Evolutionary conservation across 306 rosid genomes (phyloP), one percentile per base, ranked within the genome.

Genomic region (Prunus kanzakura): DNA sequence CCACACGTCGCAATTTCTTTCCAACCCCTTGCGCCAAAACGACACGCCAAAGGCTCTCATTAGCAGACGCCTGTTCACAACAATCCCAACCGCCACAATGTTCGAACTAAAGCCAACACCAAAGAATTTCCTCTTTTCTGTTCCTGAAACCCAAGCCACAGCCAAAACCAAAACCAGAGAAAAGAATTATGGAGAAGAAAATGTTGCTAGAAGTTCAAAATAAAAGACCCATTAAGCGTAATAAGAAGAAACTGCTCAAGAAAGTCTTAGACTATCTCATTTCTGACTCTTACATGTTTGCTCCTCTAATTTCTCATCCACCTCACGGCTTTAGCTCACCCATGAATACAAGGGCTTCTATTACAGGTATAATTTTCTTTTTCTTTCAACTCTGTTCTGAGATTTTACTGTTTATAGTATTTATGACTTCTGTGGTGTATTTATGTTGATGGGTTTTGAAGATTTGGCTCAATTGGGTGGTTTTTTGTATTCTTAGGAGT

Each of bases 201-300:
- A 51, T 30, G 32, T 54, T 57, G 32, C 25, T 75, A 0, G 78
- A 79, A 29, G 81, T 85, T 29, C 75, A 20, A 18, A 87, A 81
- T 74, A 87, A 68, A 60, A 82, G 70, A 49, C 73, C 80, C 64
- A 60, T 29, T 1, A 89, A 85, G 76, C 86, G 80, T 6, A 78
- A 68, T 35, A 87, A 66, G 78, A 91, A 87, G 78, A 76, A 72
- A 58, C 20, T 71, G 35, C 73, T 89, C 43, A 71, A 76, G 56
- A 86, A 71, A 69, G 60, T 91, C 13, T 29, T 79, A 1, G 82
- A 86, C 78, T 90, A 84, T 87, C 90, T 93, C 43, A 83, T 67
- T 12, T 83, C 86, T 20, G 91, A 93, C 65, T 80, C 78, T 32
- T 87, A 77, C 88, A 72, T 86, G 82, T 93, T 87, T 82, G 93